A percentile compares a stretch with the other conserved stretches of the same genome.
Conservation (phyloP, 192 early-diverging fungal genomes). For the Physocladia obscura region DNA sequence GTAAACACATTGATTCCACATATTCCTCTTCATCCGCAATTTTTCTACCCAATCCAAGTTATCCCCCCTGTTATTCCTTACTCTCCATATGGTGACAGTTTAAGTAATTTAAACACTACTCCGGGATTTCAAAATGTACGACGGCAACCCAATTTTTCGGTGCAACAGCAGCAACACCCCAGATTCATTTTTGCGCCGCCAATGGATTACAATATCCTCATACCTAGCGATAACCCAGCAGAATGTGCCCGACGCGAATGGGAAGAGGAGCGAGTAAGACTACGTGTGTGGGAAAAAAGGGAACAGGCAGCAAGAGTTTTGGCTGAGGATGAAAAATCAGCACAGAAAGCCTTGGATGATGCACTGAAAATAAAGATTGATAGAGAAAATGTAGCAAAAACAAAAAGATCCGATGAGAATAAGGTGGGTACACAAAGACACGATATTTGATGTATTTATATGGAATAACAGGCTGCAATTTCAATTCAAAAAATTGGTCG, state of each 20-base stretch:
- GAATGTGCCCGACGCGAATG: slow-evolving; percentile 8
- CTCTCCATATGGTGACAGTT: too few relatives aligned
- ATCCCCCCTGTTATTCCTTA: too few relatives aligned
- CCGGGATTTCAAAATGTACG: too few relatives aligned
- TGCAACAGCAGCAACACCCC: too few relatives aligned
- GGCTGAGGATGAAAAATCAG: background rate
- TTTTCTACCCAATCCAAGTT: too few relatives aligned
- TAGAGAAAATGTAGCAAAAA: background rate
- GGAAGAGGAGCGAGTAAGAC: slow-evolving; percentile 1
- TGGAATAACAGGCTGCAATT: slow-evolving; percentile 16
- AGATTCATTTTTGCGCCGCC: too few relatives aligned
- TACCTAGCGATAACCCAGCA: slow-evolving; percentile 13
- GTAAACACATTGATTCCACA: too few relatives aligned
- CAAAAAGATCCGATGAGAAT: background rate
- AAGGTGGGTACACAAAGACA: background rate
- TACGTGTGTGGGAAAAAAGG: slow-evolving; percentile 8
- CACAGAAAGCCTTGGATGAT: background rate
- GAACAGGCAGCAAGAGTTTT: background rate
- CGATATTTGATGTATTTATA: background rate
- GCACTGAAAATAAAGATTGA: background rate
- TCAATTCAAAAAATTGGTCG: slow-evolving; percentile 2
- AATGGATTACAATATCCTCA: background rate
- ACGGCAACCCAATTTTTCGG: too few relatives aligned
- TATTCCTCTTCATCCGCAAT: too few relatives aligned
- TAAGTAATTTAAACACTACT: too few relatives aligned